Conservation (phyloP, 331 rosid genomes). For the Spiraea crenata region DNA sequence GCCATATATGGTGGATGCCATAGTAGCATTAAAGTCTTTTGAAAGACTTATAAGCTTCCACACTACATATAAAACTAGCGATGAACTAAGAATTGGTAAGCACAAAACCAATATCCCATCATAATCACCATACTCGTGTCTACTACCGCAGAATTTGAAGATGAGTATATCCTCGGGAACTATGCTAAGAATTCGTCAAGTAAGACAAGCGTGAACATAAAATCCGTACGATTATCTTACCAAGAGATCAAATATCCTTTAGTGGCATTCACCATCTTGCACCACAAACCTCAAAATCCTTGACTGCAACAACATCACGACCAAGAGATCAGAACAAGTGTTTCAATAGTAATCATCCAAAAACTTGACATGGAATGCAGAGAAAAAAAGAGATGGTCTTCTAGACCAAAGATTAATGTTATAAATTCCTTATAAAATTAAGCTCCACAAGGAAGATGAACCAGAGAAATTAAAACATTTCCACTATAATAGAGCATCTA, state of each 20-base stretch:
- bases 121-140: not conserved
- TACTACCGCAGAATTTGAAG: not conserved
- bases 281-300: constrained; percentile 10
- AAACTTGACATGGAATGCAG: not conserved
- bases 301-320: constrained; percentile 18
- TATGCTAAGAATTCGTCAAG: not conserved
- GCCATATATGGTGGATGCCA: not conserved
- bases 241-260: constrained; percentile 76
- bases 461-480: not conserved
- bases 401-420: not conserved
- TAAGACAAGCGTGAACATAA: not conserved
- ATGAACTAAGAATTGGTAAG: not conserved
- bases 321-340: not conserved
- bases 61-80: not conserved
- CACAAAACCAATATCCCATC: not conserved
- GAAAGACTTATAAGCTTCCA: not conserved
- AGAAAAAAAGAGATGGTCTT: not conserved
- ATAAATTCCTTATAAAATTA: too few relatives aligned
- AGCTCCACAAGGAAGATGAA: not conserved
- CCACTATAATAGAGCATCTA: not conserved
- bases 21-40: not conserved
- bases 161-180: too few relatives aligned
- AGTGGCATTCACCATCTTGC: constrained; percentile 68
- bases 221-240: constrained; percentile 32
- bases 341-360: not conserved